Evolutionary conservation across 345 rosid species (phyloP).

Genomic region (Lumnitzera littorea): DNA sequence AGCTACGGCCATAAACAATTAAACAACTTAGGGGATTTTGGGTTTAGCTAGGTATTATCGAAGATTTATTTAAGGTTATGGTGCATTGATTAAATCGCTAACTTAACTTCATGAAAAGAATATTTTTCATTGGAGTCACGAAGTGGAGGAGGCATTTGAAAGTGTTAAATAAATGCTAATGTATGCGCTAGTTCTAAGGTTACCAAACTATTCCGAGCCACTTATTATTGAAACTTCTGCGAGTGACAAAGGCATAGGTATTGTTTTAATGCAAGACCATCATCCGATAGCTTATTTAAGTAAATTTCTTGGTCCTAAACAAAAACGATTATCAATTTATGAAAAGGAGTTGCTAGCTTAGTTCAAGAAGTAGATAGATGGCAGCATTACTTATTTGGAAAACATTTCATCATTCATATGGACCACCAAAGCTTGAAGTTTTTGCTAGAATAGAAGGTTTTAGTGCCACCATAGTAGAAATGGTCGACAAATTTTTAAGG

Average conservation of each 20-base stretch:
- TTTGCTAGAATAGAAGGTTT: background rate
- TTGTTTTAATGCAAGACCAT: background rate
- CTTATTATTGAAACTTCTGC: background rate
- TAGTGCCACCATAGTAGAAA: background rate
- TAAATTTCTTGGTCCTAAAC: background rate
- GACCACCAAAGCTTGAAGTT: conserved; percentile 7
- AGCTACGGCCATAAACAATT: background rate
- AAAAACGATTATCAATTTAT: background rate
- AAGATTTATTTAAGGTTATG: background rate
- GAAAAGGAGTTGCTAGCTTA: background rate
- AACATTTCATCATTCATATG: background rate
- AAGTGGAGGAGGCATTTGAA: background rate
- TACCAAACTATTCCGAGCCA: no score
- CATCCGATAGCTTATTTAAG: background rate
- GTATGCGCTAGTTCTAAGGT: no score
- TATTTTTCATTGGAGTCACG: background rate
- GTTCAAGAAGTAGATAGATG: background rate
- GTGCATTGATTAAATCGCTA: background rate
- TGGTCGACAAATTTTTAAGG: background rate
- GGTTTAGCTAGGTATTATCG: background rate
- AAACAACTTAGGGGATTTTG: background rate
- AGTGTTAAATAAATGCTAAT: no score
- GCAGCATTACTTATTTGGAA: background rate
- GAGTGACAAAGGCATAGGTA: background rate
- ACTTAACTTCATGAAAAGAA: background rate